Base-by-base conservation (phyloP, 2,329 filamentous ascomycete species). In the Trichoderma breve region DNA sequence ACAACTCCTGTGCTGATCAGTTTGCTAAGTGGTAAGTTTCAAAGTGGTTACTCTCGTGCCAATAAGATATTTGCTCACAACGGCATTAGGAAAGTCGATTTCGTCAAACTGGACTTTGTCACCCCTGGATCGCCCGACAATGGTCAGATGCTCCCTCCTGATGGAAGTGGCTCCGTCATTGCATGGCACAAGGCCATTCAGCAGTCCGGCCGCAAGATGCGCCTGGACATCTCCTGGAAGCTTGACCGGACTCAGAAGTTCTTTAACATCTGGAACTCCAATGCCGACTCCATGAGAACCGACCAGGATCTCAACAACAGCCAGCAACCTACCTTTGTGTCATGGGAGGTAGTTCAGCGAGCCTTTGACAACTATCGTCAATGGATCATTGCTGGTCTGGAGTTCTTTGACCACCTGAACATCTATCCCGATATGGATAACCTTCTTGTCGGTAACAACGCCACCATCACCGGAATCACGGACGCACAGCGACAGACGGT, bases 291-390 rank as follows among this genome's bases (percentile, higher is more conserved):
- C 4, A 75, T 75, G 74, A 74, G 74, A 28, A 73, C 60, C 43
- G 74, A 75, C 63, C 74, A 75, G 68, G 74, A 75, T 64, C 74
- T 75, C 69, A 74, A 74, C 72, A 74, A 74, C 61, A 43, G 70
- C 69, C 32, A 61, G 8, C 60, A 60, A 32, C 30, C 72, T 15
- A 69, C 69, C 6, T 71, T 75, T 66, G 70, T 74, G 51, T 24
- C 60, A 18, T 75, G 74, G 74, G 63, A 53, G 3, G 65, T 57
- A 18, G 74, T 73, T 34, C 72, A 74, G 68, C 71, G 74, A 69
- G 73, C 74, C 55, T 70, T 75, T 39, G 73, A 74, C 55, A 75
- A 75, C 67, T 75, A 75, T 55, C 72, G 73, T 26, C 73, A 75
- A 63, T 75, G 71, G 64, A 74, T 75, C 71, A 47, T 74, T 57